phyloP scores from a whole-genome alignment of 805 yeast species.

The Wickerhamiella spandovensis region DNA sequence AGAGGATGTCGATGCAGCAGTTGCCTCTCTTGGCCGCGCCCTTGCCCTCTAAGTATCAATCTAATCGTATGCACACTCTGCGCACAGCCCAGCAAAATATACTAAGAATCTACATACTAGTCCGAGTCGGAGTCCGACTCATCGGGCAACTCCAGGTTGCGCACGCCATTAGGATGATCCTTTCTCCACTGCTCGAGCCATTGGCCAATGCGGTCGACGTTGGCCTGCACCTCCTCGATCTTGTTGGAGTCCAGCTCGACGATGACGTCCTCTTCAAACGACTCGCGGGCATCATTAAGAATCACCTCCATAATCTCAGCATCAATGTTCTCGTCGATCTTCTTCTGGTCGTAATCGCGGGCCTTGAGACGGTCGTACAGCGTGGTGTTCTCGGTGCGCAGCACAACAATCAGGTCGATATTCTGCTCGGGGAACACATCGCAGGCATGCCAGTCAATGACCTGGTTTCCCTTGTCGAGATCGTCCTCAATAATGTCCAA shows the following conservation, averaged over 20 bases:
- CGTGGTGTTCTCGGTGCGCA: constrained; percentile 59
- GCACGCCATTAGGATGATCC: constrained; percentile 23
- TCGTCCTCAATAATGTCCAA: constrained; percentile 70
- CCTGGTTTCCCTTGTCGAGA: constrained; percentile 70
- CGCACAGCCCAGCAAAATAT: too few relatives aligned
- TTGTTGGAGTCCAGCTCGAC: constrained; percentile 64
- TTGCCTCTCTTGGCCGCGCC: not conserved
- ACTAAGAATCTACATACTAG: not conserved
- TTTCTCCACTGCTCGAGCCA: constrained; percentile 71
- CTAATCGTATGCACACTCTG: too few relatives aligned
- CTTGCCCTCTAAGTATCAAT: too few relatives aligned
- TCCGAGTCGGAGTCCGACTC: constrained; percentile 5
- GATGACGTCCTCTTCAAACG: constrained; percentile 67
- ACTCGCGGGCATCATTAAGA: constrained; percentile 71
- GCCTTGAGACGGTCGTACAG: constrained; percentile 63
- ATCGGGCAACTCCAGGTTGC: constrained; percentile 8
- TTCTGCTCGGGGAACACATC: constrained; percentile 88
- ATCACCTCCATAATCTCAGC: constrained; percentile 95
- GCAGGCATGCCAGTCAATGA: constrained; percentile 96
- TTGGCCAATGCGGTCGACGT: constrained; percentile 55
- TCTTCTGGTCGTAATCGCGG: constrained; percentile 67
- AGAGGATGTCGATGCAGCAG: not conserved
- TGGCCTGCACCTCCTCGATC: constrained; percentile 68
- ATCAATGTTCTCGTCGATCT: constrained; percentile 83
- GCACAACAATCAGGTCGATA: constrained; percentile 83